These are phyloP conservation scores for Cucumis cinereus DNA, from an alignment of 306 rosid genomes.

Conservation along the genomic window DNA sequence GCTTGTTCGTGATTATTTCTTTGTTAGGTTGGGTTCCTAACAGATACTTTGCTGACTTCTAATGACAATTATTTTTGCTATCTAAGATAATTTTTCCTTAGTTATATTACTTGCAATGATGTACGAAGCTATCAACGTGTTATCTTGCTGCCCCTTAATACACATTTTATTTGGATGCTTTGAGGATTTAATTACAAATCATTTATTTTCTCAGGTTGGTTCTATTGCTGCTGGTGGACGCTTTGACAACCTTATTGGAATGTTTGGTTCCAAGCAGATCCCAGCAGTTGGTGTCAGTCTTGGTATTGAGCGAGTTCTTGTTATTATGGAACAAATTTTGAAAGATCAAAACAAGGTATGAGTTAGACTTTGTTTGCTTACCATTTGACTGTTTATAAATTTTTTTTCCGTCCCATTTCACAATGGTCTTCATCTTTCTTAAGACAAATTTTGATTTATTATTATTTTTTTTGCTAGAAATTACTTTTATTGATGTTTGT, in stretches of 20 bases:
- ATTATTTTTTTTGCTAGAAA: background rate
- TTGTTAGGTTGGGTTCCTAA: too few relatives aligned
- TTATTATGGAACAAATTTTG: constrained; percentile 72
- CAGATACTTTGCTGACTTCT: background rate
- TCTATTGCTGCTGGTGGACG: constrained; percentile 94
- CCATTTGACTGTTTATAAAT: background rate
- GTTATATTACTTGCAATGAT: background rate
- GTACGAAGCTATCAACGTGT: background rate
- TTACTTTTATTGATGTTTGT: background rate
- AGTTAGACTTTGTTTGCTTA: background rate
- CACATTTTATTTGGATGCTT: background rate
- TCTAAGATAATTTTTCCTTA: background rate
- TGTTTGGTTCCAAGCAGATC: constrained; percentile 80
- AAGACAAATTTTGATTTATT: too few relatives aligned
- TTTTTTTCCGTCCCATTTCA: too few relatives aligned
- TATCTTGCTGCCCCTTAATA: background rate
- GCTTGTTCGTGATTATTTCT: too few relatives aligned
- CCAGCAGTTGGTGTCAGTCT: constrained; percentile 96
- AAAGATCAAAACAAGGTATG: constrained; percentile 62
- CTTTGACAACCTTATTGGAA: constrained; percentile 81
- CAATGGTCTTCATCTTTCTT: too few relatives aligned
- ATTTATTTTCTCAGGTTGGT: constrained; percentile 51
- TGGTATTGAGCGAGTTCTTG: constrained; percentile 90
- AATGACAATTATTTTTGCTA: background rate
- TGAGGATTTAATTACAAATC: background rate